These are phyloP conservation scores for Torulaspora delbrueckii DNA, from an alignment of 805 yeast species.

Conservation along the genomic window DNA sequence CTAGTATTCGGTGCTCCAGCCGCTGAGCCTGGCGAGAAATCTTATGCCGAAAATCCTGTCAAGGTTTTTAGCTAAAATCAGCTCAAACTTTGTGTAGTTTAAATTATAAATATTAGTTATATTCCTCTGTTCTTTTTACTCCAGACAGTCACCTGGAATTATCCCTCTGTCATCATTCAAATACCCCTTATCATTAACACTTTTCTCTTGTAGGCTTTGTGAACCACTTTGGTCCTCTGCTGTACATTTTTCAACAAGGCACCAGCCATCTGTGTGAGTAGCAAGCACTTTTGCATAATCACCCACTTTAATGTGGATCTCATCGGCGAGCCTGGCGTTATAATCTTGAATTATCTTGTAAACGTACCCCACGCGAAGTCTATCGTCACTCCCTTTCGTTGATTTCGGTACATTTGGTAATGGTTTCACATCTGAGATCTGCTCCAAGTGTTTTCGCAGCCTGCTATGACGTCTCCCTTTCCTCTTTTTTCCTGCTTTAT, in stretches of 20 bases:
- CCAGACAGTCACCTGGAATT: constrained; percentile 38
- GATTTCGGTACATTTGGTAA: constrained; percentile 23
- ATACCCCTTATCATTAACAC: constrained; percentile 23
- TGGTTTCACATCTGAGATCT: constrained; percentile 18
- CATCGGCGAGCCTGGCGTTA: constrained; percentile 36
- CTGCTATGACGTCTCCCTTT: constrained; percentile 11
- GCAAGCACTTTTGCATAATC: constrained; percentile 37
- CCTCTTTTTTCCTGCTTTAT: constrained; percentile 4
- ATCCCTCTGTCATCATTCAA: constrained; percentile 40
- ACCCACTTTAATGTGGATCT: constrained; percentile 31
- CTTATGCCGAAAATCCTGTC: constrained; percentile 42
- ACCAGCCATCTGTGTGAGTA: constrained; percentile 44
- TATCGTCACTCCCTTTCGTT: background rate
- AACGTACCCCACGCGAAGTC: constrained; percentile 9
- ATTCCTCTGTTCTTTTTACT: constrained; percentile 1
- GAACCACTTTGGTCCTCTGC: constrained; percentile 17
- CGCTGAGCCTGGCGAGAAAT: constrained; percentile 36
- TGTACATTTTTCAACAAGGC: constrained; percentile 38
- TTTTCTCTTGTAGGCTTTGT: background rate
- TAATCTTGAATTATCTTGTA: constrained; percentile 27
- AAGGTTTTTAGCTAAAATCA: constrained; percentile 29
- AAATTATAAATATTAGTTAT: background rate
- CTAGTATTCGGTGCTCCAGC: constrained; percentile 47
- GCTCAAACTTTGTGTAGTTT: background rate
- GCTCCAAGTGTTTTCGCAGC: constrained; percentile 15